Percentiles rank a stretch among this genome's conserved stretches.
phyloP scores from a whole-genome alignment of 192 early-diverging fungal species.

The Coemansia sp. region DNA sequence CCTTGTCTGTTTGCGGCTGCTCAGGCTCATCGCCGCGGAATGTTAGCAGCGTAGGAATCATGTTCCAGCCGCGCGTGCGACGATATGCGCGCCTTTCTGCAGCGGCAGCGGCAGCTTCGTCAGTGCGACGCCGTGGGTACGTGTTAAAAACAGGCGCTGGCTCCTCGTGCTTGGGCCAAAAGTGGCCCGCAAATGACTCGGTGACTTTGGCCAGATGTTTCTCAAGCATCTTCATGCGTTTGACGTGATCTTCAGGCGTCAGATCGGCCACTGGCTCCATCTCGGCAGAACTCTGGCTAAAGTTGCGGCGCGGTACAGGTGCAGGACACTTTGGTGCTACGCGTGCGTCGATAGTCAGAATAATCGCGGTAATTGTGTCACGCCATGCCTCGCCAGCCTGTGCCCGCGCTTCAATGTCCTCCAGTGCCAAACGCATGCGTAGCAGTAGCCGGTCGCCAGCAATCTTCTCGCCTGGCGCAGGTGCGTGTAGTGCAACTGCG shows the following conservation, averaged over 20 bases:
- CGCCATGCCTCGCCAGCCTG: conserved; percentile 49
- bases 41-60: conserved; percentile 51
- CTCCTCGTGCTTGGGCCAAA: conserved; percentile 51
- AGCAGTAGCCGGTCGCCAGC: conserved; percentile 50
- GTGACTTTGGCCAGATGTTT: conserved; percentile 51
- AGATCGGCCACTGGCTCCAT: conserved; percentile 9
- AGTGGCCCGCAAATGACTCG: conserved; percentile 47
- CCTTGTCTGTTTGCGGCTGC: conserved; percentile 8
- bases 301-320: conserved; percentile 24
- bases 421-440: conserved; percentile 54
- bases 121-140: conserved; percentile 41
- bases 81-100: conserved; percentile 17
- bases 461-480: conserved; percentile 29
- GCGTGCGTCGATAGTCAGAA: conserved; percentile 51
- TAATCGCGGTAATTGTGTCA: conserved; percentile 49
- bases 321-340: conserved; percentile 35
- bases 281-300: conserved; percentile 34
- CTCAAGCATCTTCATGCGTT: conserved; percentile 51
- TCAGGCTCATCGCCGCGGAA: conserved; percentile 24
- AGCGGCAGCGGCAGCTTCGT: conserved; percentile 19
- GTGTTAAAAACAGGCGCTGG: conserved; percentile 35
- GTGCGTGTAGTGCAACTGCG: conserved; percentile 19
- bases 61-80: conserved; percentile 50
- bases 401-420: conserved; percentile 43
- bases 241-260: conserved; percentile 44